Evolutionary conservation across 805 yeast genomes (phyloP).

Genomic region (Maudiozyma bulderi): DNA sequence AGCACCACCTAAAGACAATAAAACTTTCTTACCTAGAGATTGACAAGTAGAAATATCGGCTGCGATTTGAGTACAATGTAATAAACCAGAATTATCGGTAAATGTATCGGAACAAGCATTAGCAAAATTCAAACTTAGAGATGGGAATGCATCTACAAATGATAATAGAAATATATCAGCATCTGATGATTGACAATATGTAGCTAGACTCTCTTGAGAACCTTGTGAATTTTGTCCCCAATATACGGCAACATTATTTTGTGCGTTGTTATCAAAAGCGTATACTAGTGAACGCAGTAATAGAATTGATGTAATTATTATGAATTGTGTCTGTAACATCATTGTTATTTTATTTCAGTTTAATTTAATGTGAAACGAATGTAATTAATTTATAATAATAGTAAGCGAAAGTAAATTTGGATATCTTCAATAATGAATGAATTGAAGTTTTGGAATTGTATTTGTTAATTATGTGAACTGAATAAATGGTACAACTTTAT

Average conservation of each 20-base stretch:
- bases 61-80: constrained; percentile 48
- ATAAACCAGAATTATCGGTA: constrained; percentile 29
- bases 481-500: not conserved
- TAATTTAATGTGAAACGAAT: not conserved
- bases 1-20: constrained; percentile 71
- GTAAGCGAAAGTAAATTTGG: not conserved
- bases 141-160: constrained; percentile 57
- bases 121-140: constrained; percentile 47
- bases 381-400: not conserved
- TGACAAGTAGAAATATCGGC: constrained; percentile 71
- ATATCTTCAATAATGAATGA: not conserved
- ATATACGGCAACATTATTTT: constrained; percentile 62
- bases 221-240: constrained; percentile 89
- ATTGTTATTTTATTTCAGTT: not conserved
- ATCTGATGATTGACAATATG: constrained; percentile 57
- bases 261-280: constrained; percentile 32
- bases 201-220: constrained; percentile 33
- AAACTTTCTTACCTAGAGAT: constrained; percentile 60
- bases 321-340: not conserved
- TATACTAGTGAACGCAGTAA: constrained; percentile 1
- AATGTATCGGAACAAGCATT: constrained; percentile 35
- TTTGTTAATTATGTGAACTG: not conserved
- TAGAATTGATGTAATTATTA: constrained; percentile 12
- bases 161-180: constrained; percentile 68
- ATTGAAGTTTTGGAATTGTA: not conserved